These are phyloP conservation scores for Diplodia intermedia DNA, from an alignment of 2,329 filamentous ascomycete species.

Conservation along the genomic window DNA sequence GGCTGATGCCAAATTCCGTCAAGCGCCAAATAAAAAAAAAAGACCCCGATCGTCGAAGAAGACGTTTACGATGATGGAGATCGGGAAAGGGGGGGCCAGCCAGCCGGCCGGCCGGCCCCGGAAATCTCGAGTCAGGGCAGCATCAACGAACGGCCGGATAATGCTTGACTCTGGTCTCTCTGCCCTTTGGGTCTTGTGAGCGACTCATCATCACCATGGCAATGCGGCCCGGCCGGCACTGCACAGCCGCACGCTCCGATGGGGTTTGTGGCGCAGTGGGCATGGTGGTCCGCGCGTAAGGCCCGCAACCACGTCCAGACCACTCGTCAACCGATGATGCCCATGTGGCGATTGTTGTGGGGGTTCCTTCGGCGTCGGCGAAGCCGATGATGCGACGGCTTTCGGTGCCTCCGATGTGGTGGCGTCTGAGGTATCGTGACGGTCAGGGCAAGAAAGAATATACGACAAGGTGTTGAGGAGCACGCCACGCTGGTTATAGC, in stretches of 20 bases:
- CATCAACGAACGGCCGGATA: not conserved
- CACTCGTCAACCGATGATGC: not conserved
- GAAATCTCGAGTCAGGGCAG: not conserved
- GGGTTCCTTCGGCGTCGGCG: not conserved
- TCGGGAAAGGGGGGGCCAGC: not conserved
- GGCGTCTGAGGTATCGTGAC: not conserved
- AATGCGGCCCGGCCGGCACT: not conserved
- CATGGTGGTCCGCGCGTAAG: not conserved
- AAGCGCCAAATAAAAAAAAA: no score
- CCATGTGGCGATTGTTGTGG: not conserved
- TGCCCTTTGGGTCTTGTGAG: no score
- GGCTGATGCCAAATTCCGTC: no score
- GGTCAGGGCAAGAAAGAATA: not conserved
- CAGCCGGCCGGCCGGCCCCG: not conserved
- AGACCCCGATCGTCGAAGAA: no score
- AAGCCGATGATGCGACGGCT: not conserved
- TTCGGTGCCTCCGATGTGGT: not conserved
- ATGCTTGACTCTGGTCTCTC: not conserved
- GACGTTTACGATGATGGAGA: not conserved
- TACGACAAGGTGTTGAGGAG: not conserved
- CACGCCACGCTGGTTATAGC: no score
- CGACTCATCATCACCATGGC: not conserved
- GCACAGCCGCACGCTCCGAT: not conserved
- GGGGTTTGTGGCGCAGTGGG: not conserved
- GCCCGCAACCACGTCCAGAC: not conserved